Evolutionary conservation across 2,329 filamentous ascomycete species (phyloP).

Genomic region (Ceratocystiopsis brevicomis): DNA sequence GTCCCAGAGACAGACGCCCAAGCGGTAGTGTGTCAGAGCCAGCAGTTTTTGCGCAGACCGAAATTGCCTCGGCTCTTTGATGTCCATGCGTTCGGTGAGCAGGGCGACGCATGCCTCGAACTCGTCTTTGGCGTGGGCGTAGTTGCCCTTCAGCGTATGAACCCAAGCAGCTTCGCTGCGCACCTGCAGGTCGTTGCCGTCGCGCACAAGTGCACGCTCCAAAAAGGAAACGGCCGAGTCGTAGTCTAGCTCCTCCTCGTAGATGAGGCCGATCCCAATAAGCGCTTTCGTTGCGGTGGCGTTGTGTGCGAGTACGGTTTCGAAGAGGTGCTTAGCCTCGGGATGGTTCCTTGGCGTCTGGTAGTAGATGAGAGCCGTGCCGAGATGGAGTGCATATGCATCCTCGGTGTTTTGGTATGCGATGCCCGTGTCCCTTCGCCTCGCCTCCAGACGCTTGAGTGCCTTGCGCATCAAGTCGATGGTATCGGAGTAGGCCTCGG

Average conservation of each 20-base stretch:
- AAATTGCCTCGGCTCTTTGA: constrained; percentile 1
- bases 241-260: constrained; percentile 85
- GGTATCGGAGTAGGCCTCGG: constrained; percentile 70
- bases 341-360: constrained; percentile 78
- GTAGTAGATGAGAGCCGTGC: constrained; percentile 74
- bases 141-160: constrained; percentile 63
- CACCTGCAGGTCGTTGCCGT: constrained; percentile 57
- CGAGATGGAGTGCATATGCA: constrained; percentile 57
- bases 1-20: constrained; percentile 78
- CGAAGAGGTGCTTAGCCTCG: constrained; percentile 74
- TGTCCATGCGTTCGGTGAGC: constrained; percentile 39
- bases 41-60: constrained; percentile 50
- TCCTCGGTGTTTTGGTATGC: constrained; percentile 51
- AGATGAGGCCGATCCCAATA: constrained; percentile 77
- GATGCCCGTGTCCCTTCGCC: constrained; percentile 49
- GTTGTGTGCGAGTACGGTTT: constrained; percentile 59
- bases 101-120: constrained; percentile 50
- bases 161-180: constrained; percentile 85
- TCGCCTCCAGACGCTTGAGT: constrained; percentile 36
- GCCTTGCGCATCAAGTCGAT: constrained; percentile 67
- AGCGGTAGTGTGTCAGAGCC: constrained; percentile 68
- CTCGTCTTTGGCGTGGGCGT: constrained; percentile 45
- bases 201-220: constrained; percentile 52
- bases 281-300: constrained; percentile 60
- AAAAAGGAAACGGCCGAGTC: constrained; percentile 65